Conservation (phyloP, 306 rosid genomes). For the Morella rubra region DNA sequence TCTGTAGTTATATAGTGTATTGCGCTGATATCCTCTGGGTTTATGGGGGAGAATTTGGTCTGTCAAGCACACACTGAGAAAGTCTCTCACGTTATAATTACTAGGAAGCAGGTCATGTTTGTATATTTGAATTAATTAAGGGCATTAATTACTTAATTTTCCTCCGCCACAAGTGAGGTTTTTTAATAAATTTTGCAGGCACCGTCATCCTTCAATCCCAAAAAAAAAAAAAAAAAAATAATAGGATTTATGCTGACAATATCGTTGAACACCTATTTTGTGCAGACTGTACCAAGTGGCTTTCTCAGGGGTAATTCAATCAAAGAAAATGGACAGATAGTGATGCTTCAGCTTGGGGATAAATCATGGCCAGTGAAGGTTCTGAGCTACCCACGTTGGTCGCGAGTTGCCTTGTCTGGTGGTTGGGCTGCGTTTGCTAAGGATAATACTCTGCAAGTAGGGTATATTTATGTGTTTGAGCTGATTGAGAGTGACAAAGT, state of each 20-base stretch:
- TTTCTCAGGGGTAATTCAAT: not conserved
- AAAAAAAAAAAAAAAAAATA: too few species aligned
- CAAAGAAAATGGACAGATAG: not conserved
- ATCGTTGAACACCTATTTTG: not conserved
- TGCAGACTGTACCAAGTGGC: not conserved
- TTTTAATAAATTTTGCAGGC: too few species aligned
- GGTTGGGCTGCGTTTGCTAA: constrained; percentile 11
- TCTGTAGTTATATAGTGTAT: not conserved
- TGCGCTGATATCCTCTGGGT: too few species aligned
- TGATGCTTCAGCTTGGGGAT: constrained; percentile 9
- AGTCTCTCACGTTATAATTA: too few species aligned
- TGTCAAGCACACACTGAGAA: too few species aligned
- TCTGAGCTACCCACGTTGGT: not conserved
- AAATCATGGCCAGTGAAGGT: constrained; percentile 6
- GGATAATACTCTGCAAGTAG: constrained; percentile 4
- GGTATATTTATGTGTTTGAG: constrained; percentile 7
- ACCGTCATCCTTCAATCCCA: too few species aligned
- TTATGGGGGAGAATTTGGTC: too few species aligned
- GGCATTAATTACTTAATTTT: too few species aligned
- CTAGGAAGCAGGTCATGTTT: too few species aligned
- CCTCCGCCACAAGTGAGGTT: too few species aligned
- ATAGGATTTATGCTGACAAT: not conserved
- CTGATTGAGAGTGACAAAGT: not conserved
- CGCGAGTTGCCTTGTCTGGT: not conserved
- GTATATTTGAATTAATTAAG: too few species aligned